These are phyloP conservation scores for Stagonosporopsis cucurbitacearum DNA, from an alignment of 2,329 filamentous ascomycete species.

Conservation along the genomic window DNA sequence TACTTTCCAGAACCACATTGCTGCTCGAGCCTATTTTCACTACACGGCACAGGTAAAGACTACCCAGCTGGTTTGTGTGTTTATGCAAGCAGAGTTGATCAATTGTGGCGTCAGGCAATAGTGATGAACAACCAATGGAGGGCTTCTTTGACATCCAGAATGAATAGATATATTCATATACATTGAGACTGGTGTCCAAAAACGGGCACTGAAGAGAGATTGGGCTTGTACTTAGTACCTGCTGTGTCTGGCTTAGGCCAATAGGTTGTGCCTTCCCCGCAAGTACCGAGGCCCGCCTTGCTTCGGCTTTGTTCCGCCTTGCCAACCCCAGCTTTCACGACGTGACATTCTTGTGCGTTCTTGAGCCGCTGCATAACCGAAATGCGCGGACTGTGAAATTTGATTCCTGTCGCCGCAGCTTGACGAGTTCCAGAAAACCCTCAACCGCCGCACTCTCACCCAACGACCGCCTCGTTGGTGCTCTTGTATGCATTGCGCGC, in stretches of 20 bases:
- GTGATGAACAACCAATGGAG: too few relatives aligned
- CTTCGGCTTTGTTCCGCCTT: slow-evolving; percentile 14
- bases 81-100: too few relatives aligned
- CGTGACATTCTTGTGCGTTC: slow-evolving; percentile 11
- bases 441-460: background rate
- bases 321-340: slow-evolving; percentile 20
- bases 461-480: background rate
- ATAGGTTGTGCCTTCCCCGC: slow-evolving; percentile 11
- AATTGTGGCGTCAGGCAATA: too few relatives aligned
- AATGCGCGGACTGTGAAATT: slow-evolving; percentile 15
- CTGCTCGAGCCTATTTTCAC: too few relatives aligned
- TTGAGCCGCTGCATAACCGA: slow-evolving; percentile 22
- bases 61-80: too few relatives aligned
- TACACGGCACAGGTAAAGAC: too few relatives aligned
- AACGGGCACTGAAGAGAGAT: background rate
- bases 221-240: background rate
- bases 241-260: slow-evolving; percentile 1
- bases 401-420: slow-evolving; percentile 6
- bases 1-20: too few relatives aligned
- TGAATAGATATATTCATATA: too few relatives aligned
- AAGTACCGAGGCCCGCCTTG: slow-evolving; percentile 17
- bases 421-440: background rate
- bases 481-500: slow-evolving; percentile 3
- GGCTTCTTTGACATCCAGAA: too few relatives aligned
- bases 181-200: background rate